Conservation (phyloP, 2,329 filamentous ascomycete species). For the Sclerotinia trifoliorum region DNA sequence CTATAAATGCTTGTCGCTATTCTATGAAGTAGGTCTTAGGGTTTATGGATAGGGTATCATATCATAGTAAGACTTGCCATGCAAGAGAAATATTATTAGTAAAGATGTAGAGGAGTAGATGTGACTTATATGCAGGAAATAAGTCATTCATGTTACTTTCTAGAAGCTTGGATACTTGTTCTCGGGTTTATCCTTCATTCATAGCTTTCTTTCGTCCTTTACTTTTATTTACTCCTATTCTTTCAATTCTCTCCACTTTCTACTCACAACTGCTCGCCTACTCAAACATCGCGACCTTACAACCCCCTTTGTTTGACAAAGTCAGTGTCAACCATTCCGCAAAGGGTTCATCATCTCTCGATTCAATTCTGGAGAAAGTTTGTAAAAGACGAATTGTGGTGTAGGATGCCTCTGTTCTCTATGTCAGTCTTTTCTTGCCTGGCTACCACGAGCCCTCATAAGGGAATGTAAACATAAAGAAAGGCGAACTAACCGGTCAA, state of each 20-base stretch:
- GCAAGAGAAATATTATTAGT: neutral
- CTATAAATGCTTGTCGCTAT: neutral
- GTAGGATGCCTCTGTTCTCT: conserved; percentile 45
- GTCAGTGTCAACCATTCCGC: conserved; percentile 33
- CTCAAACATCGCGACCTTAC: conserved; percentile 25
- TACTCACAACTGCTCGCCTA: neutral
- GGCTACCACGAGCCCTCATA: conserved; percentile 29
- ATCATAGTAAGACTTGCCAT: neutral
- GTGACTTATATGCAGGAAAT: neutral
- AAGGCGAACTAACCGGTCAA: conserved; percentile 21
- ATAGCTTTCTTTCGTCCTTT: neutral
- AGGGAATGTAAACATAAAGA: conserved; percentile 35
- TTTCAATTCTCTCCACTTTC: neutral
- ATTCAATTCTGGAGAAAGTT: conserved; percentile 37
- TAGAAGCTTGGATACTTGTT: no score
- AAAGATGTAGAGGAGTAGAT: neutral
- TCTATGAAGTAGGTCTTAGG: neutral
- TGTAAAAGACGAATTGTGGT: conserved; percentile 38
- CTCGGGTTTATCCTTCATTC: neutral
- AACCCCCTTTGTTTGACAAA: conserved; percentile 29
- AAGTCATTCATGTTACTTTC: neutral
- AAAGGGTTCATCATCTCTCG: conserved; percentile 29
- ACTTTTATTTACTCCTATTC: no score
- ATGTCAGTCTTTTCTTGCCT: conserved; percentile 38
- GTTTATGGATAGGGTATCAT: neutral